Evolutionary conservation across 768 basidiomycete species (phyloP).

Genomic region (Royoungia palumana): DNA sequence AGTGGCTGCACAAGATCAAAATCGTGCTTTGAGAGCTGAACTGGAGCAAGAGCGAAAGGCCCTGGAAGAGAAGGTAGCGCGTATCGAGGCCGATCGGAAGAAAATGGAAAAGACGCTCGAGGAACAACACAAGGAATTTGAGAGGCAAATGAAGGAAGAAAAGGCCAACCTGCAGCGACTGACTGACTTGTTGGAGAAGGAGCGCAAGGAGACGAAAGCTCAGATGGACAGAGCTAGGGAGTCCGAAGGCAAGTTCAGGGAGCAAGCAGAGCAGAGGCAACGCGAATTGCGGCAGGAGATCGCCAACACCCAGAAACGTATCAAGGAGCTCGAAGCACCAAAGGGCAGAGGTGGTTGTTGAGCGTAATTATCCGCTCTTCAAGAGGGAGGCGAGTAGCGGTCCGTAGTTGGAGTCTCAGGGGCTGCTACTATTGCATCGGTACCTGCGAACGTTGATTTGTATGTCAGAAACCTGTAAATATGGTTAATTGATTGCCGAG

Average conservation of each 20-base stretch:
- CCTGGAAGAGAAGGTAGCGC: conserved; percentile 1
- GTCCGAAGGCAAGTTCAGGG: not conserved
- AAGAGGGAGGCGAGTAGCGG: too few species aligned
- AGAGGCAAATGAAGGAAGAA: not conserved
- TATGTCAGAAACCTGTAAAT: too few species aligned
- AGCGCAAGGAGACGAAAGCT: not conserved
- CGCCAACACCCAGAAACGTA: not conserved
- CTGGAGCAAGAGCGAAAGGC: conserved; percentile 2
- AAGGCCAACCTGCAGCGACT: not conserved
- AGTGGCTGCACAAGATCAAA: conserved; percentile 30
- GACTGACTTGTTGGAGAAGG: not conserved
- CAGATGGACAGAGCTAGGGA: not conserved
- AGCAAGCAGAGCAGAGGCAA: not conserved
- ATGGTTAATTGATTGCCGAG: too few species aligned
- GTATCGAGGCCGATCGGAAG: not conserved
- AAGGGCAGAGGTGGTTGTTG: not conserved
- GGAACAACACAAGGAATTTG: not conserved
- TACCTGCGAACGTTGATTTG: too few species aligned
- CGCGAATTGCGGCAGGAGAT: not conserved
- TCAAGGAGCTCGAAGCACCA: not conserved
- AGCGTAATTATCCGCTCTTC: not conserved
- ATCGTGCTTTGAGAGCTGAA: not conserved
- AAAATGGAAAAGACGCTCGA: conserved; percentile 1
- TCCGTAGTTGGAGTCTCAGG: too few species aligned
- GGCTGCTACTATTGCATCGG: too few species aligned